Percentiles rank a stretch among this genome's conserved stretches.
Evolutionary conservation across 2,329 filamentous ascomycete genomes (phyloP).

Genomic region (Alternaria novae-zelandiae): DNA sequence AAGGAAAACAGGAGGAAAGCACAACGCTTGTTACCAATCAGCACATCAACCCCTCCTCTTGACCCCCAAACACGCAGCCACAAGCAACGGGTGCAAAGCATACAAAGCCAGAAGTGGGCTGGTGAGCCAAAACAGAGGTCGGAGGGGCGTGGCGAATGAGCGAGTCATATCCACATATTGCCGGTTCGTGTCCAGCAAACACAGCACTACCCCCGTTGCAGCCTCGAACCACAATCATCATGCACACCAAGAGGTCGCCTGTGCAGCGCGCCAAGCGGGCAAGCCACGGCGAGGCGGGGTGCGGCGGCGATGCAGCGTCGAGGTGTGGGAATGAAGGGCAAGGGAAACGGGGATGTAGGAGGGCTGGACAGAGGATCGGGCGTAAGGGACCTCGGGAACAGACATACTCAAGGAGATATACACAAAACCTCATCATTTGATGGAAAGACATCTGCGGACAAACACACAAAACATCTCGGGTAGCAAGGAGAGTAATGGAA

Average conservation of each 20-base stretch:
- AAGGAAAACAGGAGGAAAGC: conserved; percentile 41
- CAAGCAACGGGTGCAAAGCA: conserved; percentile 44
- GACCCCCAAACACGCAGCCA: conserved; percentile 43
- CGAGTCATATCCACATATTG: conserved; percentile 52
- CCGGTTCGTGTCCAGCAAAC: conserved; percentile 46
- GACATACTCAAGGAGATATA: conserved; percentile 50
- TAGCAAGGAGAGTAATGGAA: conserved; percentile 2
- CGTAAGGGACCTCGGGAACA: conserved; percentile 52
- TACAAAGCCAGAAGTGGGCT: conserved; percentile 37
- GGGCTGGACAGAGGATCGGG: conserved; percentile 50
- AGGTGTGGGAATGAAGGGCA: conserved; percentile 24
- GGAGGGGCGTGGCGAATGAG: conserved; percentile 45
- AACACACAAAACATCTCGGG: conserved; percentile 2
- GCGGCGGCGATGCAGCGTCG: conserved; percentile 29
- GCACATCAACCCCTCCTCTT: conserved; percentile 36
- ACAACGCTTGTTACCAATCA: conserved; percentile 53
- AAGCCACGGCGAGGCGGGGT: conserved; percentile 47
- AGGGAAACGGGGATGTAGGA: conserved; percentile 41
- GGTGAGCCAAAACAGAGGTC: conserved; percentile 34
- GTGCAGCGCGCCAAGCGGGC: conserved; percentile 38
- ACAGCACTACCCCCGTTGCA: conserved; percentile 32
- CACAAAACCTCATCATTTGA: conserved; percentile 35
- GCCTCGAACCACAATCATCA: conserved; percentile 27
- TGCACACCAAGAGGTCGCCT: conserved; percentile 17
- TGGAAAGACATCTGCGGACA: conserved; percentile 19